Evolutionary conservation across 2,329 filamentous ascomycete species (phyloP), one percentile per base, ranked within the genome.

Genomic region (Elsinoe australis): DNA sequence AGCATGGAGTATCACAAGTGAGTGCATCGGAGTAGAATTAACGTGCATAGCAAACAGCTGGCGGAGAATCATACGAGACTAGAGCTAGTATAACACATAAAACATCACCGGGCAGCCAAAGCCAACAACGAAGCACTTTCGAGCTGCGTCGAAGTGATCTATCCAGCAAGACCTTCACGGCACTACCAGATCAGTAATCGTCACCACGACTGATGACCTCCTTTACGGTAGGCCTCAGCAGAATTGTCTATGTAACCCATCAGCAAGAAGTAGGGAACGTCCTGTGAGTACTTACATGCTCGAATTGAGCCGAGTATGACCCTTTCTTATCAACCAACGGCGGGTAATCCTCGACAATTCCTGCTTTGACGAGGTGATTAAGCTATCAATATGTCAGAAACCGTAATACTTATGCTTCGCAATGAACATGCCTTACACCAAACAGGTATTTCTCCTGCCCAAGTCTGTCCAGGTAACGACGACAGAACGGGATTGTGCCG

Each of bases 371-470:
- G 33, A 95, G 74, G 61, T 82, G 90, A 69, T 94, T 95, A 65
- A 95, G 71, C 83, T 88, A 55, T 8, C 39, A 41, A 10, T n/a
- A 7, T 1, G n/a, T n/a, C n/a, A n/a, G n/a, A n/a, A n/a, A n/a
- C n/a, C n/a, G n/a, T 6, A 31, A 14, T 24, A 36, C 49, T 32
- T 38, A 22, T 19, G 21, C 7, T 32, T 52, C 44, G 18, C 50
- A 18, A 29, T 19, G 35, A 17, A 36, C 22, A 36, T 35, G 22
- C 21, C n/a, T 14, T 71, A 90, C 85, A 36, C 89, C 89, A 5
- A 95, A 74, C 29, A 95, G 76, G 63, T 96, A 95, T 67, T 95
- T 95, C 53, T 95, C 87, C 65, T 94, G 86, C 19, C 90, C 89
- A n/a, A 95, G 68, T 48, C 89, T 83, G 68, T 95, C 89, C 52